These are phyloP conservation scores for Phytophthora tentaculata DNA, from an alignment of 352 stramenopile genomes.

Conservation along the genomic window DNA sequence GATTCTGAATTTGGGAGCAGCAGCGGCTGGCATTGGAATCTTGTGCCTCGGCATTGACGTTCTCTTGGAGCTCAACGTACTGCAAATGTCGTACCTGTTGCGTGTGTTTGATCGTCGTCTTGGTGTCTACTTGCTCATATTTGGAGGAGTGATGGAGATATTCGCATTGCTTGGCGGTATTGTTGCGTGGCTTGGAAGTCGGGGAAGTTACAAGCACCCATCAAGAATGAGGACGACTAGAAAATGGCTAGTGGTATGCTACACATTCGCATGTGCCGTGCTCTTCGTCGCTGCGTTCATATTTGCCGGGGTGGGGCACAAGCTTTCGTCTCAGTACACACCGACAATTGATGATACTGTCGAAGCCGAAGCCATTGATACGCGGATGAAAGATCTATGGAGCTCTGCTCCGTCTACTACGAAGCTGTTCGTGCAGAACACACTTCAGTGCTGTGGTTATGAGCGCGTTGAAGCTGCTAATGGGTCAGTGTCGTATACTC, in stretches of 20 bases:
- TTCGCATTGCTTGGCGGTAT: slow-evolving; percentile 45
- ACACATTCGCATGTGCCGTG: slow-evolving; percentile 37
- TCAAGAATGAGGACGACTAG: background rate
- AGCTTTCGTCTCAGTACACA: slow-evolving; percentile 32
- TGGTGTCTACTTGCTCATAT: slow-evolving; percentile 51
- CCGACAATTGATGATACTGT: background rate
- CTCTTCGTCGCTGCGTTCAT: slow-evolving; percentile 55
- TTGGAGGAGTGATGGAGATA: slow-evolving; percentile 44
- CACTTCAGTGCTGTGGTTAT: slow-evolving; percentile 56
- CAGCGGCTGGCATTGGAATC: slow-evolving; percentile 38
- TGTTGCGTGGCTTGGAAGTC: slow-evolving; percentile 30
- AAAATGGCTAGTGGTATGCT: slow-evolving; percentile 39
- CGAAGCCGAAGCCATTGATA: slow-evolving; percentile 15
- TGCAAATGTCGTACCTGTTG: slow-evolving; percentile 67
- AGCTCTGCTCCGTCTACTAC: slow-evolving; percentile 33
- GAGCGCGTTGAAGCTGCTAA: slow-evolving; percentile 36
- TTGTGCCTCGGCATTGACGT: slow-evolving; percentile 59
- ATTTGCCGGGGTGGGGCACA: slow-evolving; percentile 44
- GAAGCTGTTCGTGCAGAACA: slow-evolving; percentile 60
- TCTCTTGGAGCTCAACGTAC: slow-evolving; percentile 70
- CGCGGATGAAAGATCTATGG: slow-evolving; percentile 40
- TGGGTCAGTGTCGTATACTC: slow-evolving; percentile 42
- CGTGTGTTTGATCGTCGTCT: slow-evolving; percentile 60
- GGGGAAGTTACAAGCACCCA: slow-evolving; percentile 6
- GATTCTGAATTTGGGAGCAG: slow-evolving; percentile 29